Evolutionary conservation across 805 yeast species (phyloP), one percentile per base, ranked within the genome.

Genomic region (Metschnikowia corniflorae): DNA sequence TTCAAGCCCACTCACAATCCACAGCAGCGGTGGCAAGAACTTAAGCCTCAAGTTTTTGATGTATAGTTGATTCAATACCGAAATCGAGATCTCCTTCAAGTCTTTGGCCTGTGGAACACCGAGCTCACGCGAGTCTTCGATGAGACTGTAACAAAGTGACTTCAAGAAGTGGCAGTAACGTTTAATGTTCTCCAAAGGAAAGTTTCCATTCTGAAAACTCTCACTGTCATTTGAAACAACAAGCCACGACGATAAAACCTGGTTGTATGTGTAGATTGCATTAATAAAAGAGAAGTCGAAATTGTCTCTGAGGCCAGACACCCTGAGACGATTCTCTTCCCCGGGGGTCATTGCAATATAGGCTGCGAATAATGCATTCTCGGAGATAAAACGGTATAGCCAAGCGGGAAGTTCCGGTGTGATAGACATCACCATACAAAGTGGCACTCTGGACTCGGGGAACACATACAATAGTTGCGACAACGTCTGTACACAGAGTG

Each of bases 181-280:
- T 3, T 44, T 40, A 13, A 73, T 71, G 29, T 70, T 68, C 2
- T 50, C 63, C 34, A 53, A 44, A 5, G 59, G 47, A 12, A 79
- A 55, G 22, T 75, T 64, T 15, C 69, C 70, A 6, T 57, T 61
- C 8, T 54, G 56, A 37, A 74, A 71, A 31, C 80, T 58, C 46
- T 80, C 89, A 8, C 64, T 59, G 51, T 85, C 94, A 45, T 77
- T 81, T 2, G 85, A 73, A 7, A 84, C 77, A 17, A 77, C 70
- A 27, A 84, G 57, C 75, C 84, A 75, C 49, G 79, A 82, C 1
- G 87, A 77, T 42, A 78, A 71, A 7, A 82, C 51, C 44, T 83
- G 86, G 39, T 81, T 67, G 41, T 79, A 73, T 0, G 80, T 53
- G 29, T 62, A 66, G 2, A 82, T 52, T 5, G 53, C 43, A 21